Conservation (phyloP, 495 filamentous ascomycete species). For the Penicillium malachiteum region DNA sequence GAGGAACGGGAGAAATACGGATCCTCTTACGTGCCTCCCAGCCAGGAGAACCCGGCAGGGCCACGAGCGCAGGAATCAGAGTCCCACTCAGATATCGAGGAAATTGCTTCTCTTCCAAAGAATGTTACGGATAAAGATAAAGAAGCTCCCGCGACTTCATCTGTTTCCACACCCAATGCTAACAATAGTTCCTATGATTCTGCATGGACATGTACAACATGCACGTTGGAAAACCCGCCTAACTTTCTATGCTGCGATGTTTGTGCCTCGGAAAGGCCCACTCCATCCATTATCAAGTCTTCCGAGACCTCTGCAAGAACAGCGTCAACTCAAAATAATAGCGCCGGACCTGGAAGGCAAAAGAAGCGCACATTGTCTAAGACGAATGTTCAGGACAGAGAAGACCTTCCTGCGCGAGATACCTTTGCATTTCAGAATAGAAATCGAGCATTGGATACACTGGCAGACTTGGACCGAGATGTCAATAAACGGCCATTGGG, state of each 20-base stretch:
- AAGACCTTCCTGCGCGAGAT: slow-evolving; percentile 12
- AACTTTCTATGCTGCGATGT: slow-evolving; percentile 74
- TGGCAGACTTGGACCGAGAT: slow-evolving; percentile 38
- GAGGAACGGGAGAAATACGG: slow-evolving; percentile 77
- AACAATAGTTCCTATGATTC: slow-evolving; percentile 28
- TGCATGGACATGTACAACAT: slow-evolving; percentile 74
- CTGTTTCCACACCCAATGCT: neutral
- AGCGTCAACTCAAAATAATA: neutral
- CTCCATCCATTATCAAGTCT: slow-evolving; percentile 24
- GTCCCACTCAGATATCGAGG: neutral
- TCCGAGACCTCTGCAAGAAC: slow-evolving; percentile 11
- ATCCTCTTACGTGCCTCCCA: slow-evolving; percentile 62
- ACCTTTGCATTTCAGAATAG: slow-evolving; percentile 37
- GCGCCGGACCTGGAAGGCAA: neutral
- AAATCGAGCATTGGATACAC: slow-evolving; percentile 34
- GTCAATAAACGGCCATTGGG: slow-evolving; percentile 48
- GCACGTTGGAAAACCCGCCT: slow-evolving; percentile 79
- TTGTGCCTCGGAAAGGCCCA: slow-evolving; percentile 65
- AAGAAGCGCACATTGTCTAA: slow-evolving; percentile 24
- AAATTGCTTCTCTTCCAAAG: neutral
- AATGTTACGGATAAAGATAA: neutral
- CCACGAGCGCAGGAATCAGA: slow-evolving; percentile 32
- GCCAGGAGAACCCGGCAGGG: slow-evolving; percentile 59
- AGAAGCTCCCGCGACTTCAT: neutral
- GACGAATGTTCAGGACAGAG: slow-evolving; percentile 4